Percentiles rank a stretch among this genome's conserved stretches.
Evolutionary conservation across 2,329 filamentous ascomycete species (phyloP).

Genomic region (Hypoxylon sp.): DNA sequence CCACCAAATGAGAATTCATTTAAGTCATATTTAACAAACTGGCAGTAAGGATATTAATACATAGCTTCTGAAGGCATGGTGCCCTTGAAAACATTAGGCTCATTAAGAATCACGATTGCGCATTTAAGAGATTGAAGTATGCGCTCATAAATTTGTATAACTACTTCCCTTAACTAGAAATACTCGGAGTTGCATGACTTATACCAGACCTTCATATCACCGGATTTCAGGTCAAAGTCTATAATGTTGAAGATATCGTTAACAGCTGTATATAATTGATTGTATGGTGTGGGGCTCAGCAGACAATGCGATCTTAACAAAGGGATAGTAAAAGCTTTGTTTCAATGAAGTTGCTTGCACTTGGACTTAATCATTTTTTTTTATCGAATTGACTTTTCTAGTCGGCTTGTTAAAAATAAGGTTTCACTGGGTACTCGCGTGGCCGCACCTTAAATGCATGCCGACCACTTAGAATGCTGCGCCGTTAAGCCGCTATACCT

Average conservation of each 20-base stretch:
- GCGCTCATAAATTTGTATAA: no score
- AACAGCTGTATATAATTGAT: background rate
- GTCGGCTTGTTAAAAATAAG: conserved; percentile 14
- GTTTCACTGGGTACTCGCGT: background rate
- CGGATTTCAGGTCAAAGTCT: background rate
- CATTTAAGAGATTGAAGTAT: no score
- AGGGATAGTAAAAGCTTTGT: background rate
- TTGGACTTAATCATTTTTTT: background rate
- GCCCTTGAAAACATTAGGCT: background rate
- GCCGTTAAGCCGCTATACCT: conserved; percentile 8
- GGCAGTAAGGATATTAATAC: background rate
- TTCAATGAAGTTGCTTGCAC: background rate
- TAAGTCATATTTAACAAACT: no score
- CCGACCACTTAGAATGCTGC: conserved; percentile 9
- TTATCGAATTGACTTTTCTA: background rate
- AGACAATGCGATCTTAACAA: background rate
- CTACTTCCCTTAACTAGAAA: no score
- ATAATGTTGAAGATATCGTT: background rate
- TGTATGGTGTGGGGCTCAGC: background rate
- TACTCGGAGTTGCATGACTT: no score
- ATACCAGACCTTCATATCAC: no score
- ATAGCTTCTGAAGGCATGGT: background rate
- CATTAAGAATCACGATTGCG: background rate
- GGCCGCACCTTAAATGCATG: background rate
- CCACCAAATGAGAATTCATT: background rate